Evolutionary conservation across 371 early-diverging fungal species (phyloP).

Genomic region (Mortierella sp.): DNA sequence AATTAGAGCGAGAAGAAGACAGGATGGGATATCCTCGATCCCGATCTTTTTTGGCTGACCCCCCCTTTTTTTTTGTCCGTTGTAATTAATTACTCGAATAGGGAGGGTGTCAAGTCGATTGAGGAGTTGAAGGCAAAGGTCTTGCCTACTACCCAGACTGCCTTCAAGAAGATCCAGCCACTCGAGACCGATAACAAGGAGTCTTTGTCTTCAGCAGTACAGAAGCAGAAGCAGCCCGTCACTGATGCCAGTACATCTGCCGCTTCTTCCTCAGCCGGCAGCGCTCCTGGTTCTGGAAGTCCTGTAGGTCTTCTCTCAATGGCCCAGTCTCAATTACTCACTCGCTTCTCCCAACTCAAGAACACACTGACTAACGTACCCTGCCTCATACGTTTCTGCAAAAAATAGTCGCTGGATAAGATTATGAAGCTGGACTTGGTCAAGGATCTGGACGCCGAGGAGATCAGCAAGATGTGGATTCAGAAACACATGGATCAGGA

Average conservation of each 20-base stretch:
- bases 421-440: slow-evolving; percentile 84
- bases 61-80: neutral
- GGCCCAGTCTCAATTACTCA: too few species aligned
- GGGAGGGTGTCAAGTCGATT: slow-evolving; percentile 64
- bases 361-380: neutral
- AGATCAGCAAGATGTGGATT: slow-evolving; percentile 87
- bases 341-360: neutral
- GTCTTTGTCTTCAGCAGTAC: slow-evolving; percentile 7
- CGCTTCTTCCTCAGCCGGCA: neutral
- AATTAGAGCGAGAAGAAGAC: slow-evolving; percentile 23
- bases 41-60: neutral
- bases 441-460: slow-evolving; percentile 71
- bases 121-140: slow-evolving; percentile 67
- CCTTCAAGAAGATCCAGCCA: slow-evolving; percentile 38
- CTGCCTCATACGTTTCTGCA: neutral
- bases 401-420: slow-evolving; percentile 75
- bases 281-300: neutral
- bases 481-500: slow-evolving; percentile 78
- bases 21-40: too few species aligned
- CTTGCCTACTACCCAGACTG: slow-evolving; percentile 42
- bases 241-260: neutral
- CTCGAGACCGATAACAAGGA: slow-evolving; percentile 10
- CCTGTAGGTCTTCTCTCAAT: slow-evolving; percentile 2
- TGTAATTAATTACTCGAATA: slow-evolving; percentile 4
- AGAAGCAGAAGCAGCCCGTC: neutral